Evolutionary conservation across 768 basidiomycete species (phyloP).

Genomic region (Leucosporidium scottii): DNA sequence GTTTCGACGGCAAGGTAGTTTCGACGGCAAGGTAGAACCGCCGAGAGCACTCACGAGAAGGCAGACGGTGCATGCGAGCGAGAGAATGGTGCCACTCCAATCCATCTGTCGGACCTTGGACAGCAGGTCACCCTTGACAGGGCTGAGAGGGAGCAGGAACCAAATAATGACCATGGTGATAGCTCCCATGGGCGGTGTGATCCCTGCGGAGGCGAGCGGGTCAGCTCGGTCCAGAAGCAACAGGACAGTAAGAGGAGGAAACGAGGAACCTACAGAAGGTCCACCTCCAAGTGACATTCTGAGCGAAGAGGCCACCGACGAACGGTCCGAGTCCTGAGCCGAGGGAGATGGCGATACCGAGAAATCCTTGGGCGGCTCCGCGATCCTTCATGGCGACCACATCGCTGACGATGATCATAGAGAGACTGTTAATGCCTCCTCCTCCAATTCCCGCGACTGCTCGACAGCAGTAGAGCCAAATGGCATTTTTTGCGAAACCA

Average conservation of each 20-base stretch:
- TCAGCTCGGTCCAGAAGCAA: too few relatives aligned
- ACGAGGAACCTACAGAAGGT: conserved; percentile 30
- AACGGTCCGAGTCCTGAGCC: conserved; percentile 33
- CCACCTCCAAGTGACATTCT: conserved; percentile 39
- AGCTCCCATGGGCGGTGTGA: conserved; percentile 32
- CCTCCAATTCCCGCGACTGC: conserved; percentile 40
- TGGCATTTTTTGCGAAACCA: conserved; percentile 39
- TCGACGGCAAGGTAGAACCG: too few relatives aligned
- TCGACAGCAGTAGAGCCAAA: conserved; percentile 39
- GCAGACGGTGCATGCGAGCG: conserved; percentile 33
- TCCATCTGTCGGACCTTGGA: conserved; percentile 37
- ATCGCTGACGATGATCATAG: conserved; percentile 40
- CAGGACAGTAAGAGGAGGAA: too few relatives aligned
- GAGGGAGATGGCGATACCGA: conserved; percentile 35
- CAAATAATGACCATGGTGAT: conserved; percentile 33
- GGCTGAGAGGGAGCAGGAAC: conserved; percentile 37
- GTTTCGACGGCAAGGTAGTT: neutral
- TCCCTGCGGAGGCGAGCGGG: conserved; percentile 6
- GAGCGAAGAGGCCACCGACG: conserved; percentile 33
- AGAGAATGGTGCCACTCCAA: conserved; percentile 37
- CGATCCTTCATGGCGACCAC: conserved; percentile 38
- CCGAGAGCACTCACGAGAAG: conserved; percentile 29
- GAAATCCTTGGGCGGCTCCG: conserved; percentile 38
- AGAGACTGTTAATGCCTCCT: conserved; percentile 40
- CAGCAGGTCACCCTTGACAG: conserved; percentile 30